Conservation (phyloP, 2,329 filamentous ascomycete species). For the Botrytis medusae region DNA sequence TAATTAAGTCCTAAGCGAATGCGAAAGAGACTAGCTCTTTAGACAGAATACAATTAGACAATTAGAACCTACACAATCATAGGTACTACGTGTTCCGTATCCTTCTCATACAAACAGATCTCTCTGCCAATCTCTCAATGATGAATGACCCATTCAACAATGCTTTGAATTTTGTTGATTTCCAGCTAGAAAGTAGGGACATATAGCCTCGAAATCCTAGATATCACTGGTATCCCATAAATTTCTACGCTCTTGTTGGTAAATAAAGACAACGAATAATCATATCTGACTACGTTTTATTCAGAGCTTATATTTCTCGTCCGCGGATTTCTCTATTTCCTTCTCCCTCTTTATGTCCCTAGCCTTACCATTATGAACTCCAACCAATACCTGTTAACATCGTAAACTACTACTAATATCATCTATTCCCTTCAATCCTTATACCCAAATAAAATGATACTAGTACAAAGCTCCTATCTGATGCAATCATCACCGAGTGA, state of each 20-base stretch:
- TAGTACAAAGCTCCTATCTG: background rate
- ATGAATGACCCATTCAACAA: background rate
- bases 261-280: background rate
- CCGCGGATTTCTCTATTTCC: background rate
- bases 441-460: background rate
- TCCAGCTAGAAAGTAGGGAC: background rate
- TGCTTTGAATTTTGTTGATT: background rate
- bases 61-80: too few relatives aligned
- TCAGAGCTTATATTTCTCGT: background rate
- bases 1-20: too few relatives aligned
- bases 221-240: background rate
- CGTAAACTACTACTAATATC: background rate
- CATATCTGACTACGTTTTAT: rapidly evolving
- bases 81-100: too few relatives aligned
- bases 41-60: too few relatives aligned
- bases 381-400: background rate
- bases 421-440: background rate
- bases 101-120: too few relatives aligned
- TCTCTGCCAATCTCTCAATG: background rate
- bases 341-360: background rate
- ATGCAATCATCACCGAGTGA: too few relatives aligned
- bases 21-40: too few relatives aligned
- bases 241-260: too few relatives aligned
- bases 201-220: background rate
- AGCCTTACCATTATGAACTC: background rate